Base-by-base conservation (phyloP, 768 basidiomycete genomes). In the Leccinellum albellum region DNA sequence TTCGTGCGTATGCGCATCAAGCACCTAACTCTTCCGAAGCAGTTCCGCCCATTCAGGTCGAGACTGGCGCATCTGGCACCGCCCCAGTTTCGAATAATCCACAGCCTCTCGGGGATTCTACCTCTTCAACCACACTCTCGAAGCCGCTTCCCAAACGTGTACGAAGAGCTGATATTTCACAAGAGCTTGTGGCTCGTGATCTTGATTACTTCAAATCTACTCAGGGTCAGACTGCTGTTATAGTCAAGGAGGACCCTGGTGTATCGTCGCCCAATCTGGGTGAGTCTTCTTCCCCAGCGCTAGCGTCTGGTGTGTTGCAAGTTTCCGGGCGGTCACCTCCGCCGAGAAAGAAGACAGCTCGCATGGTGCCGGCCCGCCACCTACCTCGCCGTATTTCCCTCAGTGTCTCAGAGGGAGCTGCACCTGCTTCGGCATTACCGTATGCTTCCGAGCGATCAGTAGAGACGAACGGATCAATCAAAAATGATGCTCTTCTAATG, bases 111-210 rank as follows among this genome's bases (percentile, higher is more conserved):
- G 17, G 31, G 6, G 54, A 28, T 56, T 46, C 20, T 7, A 14
- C 28, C 17, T 42, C 61, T 2, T 9, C 59, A 9, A 15, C 55
- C 6, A 32, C 53, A 31, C 13, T 51, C 7, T 28, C 50, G 14
- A 71, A 61, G 21, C 72, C 64, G 37, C 66, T 72, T 3, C 70
- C 72, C 13, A 72, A 62, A 46, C 70, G 70, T 24, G 29, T 35
- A 29, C 59, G 61, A 35, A 61, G 50, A 56, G 54, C 61, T 4
- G 65, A 67, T 21, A 58, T 72, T 29, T 31, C 63, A 7, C 65
- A 67, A 17, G 61, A 60, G 9, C 57, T 73, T 14, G 45, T 64
- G 32, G 64, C 69, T 14, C 70, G 70, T 35, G 70, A 72, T 40
- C 60, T 72, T 37, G 64, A 70, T 42, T 72, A 67, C 64, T 73